phyloP scores from a whole-genome alignment of 192 early-diverging fungal species.

The Coemansia sp. region DNA sequence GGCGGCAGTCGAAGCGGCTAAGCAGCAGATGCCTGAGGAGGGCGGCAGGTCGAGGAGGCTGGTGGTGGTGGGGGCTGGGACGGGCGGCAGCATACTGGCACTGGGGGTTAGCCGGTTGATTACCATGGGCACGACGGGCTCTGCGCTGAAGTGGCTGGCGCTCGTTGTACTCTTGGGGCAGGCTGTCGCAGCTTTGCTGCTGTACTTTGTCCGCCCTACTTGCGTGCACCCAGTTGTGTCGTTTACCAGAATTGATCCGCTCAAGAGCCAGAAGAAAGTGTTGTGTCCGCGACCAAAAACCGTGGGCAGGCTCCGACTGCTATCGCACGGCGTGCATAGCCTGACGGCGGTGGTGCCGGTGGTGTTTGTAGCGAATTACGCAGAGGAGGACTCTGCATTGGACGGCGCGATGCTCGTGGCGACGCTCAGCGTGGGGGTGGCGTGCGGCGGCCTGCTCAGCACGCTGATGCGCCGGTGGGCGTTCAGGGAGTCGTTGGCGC shows the following conservation, averaged over 20 bases:
- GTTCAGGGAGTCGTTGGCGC: background rate
- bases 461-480: background rate
- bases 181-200: background rate
- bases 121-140: background rate
- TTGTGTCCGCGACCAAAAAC: background rate
- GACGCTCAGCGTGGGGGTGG: slow-evolving; percentile 2
- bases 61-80: slow-evolving; percentile 5
- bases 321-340: background rate
- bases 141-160: slow-evolving; percentile 24
- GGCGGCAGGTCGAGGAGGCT: background rate
- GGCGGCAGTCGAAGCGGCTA: background rate
- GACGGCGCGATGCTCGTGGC: slow-evolving; percentile 9
- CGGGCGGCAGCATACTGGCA: slow-evolving; percentile 20
- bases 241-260: background rate
- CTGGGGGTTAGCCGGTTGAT: slow-evolving; percentile 5
- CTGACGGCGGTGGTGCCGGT: slow-evolving; percentile 4
- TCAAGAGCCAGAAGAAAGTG: background rate
- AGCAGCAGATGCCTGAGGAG: background rate
- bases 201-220: background rate
- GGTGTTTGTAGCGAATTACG: slow-evolving; percentile 16
- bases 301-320: background rate
- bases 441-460: background rate
- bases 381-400: background rate
- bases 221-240: background rate
- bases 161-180: slow-evolving; percentile 6